Percentiles rank a stretch among this genome's conserved stretches.
Evolutionary conservation across 2,329 filamentous ascomycete species (phyloP).

Genomic region (Coniella vitis): DNA sequence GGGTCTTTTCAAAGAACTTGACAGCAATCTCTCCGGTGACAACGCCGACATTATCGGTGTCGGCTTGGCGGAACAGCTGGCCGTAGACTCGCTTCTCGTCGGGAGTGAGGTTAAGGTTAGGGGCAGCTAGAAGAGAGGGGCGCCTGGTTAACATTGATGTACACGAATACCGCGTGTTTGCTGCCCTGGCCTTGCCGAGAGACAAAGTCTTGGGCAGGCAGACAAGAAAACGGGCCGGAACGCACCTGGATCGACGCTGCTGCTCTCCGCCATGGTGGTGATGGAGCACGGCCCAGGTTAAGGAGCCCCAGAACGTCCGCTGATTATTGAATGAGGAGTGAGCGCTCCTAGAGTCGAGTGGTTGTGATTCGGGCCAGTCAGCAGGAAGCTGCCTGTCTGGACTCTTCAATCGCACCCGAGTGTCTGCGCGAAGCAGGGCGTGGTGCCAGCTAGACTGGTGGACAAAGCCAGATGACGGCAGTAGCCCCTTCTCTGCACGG

Average conservation of each 20-base stretch:
- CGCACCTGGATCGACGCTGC: constrained; percentile 13
- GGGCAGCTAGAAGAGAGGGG: constrained; percentile 38
- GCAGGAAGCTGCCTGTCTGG: too few relatives aligned
- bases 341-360: too few relatives aligned
- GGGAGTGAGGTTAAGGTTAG: constrained; percentile 75
- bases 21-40: constrained; percentile 95
- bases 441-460: not conserved
- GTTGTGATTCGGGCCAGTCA: too few relatives aligned
- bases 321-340: too few relatives aligned
- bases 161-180: too few relatives aligned
- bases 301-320: too few relatives aligned
- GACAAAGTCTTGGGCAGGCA: not conserved
- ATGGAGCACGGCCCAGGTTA: too few relatives aligned
- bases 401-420: too few relatives aligned
- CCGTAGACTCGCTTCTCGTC: constrained; percentile 94
- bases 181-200: too few relatives aligned
- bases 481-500: too few relatives aligned
- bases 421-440: not conserved
- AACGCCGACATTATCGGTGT: constrained; percentile 84
- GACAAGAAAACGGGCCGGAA: not conserved
- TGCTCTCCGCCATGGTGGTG: constrained; percentile 15
- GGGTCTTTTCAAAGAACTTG: constrained; percentile 96
- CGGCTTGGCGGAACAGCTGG: constrained; percentile 87
- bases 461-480: not conserved
- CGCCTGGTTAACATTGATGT: too few relatives aligned